Evolutionary conservation across 148 eudicot species (phyloP).

Genomic region (Nyssa sinensis): DNA sequence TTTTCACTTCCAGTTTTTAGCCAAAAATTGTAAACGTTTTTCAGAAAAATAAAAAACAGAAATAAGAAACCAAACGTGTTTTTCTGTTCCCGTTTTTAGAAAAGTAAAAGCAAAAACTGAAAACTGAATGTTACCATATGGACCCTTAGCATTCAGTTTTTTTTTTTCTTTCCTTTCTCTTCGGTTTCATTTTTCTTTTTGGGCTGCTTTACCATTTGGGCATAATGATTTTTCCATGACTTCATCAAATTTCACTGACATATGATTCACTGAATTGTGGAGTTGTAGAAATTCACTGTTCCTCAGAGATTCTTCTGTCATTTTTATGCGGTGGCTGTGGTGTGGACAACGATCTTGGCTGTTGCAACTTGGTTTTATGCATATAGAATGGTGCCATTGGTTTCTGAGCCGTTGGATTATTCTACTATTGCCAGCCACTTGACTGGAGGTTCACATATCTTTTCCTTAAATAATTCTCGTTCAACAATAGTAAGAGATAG

Average conservation of each 20-base stretch:
- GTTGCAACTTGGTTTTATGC: conserved; percentile 72
- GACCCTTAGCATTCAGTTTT: no score
- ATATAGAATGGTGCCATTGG: conserved; percentile 38
- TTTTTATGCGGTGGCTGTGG: conserved; percentile 70
- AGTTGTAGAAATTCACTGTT: conserved; percentile 67
- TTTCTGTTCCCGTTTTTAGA: no score
- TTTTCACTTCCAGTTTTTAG: no score
- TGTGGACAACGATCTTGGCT: conserved; percentile 69
- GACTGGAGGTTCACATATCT: conserved; percentile 59
- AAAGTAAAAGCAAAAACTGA: no score
- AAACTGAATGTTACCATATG: no score
- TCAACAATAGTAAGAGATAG: conserved; percentile 31
- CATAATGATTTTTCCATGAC: background rate
- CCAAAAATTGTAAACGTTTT: no score
- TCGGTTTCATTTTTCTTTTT: background rate
- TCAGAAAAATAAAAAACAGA: no score
- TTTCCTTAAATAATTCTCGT: conserved; percentile 35
- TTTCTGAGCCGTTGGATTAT: conserved; percentile 47
- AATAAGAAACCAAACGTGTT: no score
- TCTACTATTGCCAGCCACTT: conserved; percentile 60
- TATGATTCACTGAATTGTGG: conserved; percentile 22
- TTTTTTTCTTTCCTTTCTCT: background rate
- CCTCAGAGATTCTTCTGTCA: conserved; percentile 82
- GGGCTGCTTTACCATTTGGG: background rate
- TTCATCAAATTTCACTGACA: conserved; percentile 15